Evolutionary conservation across 768 basidiomycete genomes (phyloP).

Genomic region (Kwoniella sp.): DNA sequence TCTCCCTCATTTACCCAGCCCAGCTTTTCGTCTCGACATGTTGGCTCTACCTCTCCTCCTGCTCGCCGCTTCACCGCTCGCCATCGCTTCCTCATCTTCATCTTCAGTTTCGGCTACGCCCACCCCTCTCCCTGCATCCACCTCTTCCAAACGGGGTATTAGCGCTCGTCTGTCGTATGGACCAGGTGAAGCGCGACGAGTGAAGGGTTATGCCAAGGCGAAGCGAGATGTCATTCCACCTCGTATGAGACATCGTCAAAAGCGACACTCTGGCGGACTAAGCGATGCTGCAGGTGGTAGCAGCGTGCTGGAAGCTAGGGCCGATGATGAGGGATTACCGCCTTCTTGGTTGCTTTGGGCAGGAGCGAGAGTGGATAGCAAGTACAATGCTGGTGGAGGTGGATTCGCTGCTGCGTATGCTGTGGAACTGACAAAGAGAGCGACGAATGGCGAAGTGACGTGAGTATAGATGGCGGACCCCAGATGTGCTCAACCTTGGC

Average conservation of each 20-base stretch:
- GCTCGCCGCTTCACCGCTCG: conserved; percentile 29
- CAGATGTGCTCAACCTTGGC: too few relatives aligned
- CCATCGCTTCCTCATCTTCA: conserved; percentile 20
- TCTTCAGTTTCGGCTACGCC: conserved; percentile 16
- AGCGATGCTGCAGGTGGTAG: neutral
- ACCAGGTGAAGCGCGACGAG: conserved; percentile 15
- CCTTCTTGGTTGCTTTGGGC: conserved; percentile 48
- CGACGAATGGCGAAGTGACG: conserved; percentile 21
- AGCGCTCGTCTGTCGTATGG: conserved; percentile 27
- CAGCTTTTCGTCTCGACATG: neutral
- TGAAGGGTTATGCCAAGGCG: conserved; percentile 12
- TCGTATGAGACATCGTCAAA: conserved; percentile 16
- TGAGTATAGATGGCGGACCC: too few relatives aligned
- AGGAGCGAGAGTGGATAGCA: conserved; percentile 44
- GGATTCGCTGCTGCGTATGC: conserved; percentile 35
- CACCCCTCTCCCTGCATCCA: conserved; percentile 12
- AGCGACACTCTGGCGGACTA: conserved; percentile 9
- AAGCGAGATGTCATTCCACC: conserved; percentile 13
- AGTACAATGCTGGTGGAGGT: conserved; percentile 44
- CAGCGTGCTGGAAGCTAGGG: conserved; percentile 8
- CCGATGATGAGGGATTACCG: conserved; percentile 22
- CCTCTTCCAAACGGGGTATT: conserved; percentile 12
- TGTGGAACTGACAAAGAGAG: conserved; percentile 14
- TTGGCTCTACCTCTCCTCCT: conserved; percentile 20
- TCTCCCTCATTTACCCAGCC: neutral